Conservation (phyloP, 306 rosid genomes). For the Datisca glomerata region DNA sequence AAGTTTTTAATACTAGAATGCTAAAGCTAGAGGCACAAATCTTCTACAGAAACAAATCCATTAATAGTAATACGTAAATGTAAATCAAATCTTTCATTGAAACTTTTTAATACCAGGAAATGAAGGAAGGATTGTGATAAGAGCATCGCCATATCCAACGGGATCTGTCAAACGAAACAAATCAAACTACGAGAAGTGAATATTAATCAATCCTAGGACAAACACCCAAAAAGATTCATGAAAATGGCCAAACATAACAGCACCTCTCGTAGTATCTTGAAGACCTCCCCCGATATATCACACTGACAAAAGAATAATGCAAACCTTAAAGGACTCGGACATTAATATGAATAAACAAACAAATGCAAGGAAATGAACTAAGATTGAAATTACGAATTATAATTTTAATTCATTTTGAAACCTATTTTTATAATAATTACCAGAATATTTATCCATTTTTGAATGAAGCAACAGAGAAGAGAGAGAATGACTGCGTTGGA, state of each 20-base stretch:
- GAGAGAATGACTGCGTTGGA: too few relatives aligned
- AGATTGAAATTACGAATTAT: too few relatives aligned
- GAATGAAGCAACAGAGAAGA: too few relatives aligned
- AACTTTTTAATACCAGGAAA: constrained; percentile 90
- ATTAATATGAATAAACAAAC: constrained; percentile 5
- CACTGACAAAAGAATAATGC: constrained; percentile 41
- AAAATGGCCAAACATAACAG: constrained; percentile 41
- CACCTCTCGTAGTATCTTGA: constrained; percentile 70
- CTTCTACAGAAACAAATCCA: too few relatives aligned
- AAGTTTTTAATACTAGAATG: too few relatives aligned
- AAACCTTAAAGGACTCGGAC: too few relatives aligned
- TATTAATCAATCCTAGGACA: neutral
- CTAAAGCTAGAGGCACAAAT: too few relatives aligned
- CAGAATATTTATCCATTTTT: too few relatives aligned
- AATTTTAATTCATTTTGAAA: too few relatives aligned
- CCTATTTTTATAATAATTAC: too few relatives aligned
- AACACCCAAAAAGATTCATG: neutral
- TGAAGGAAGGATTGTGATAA: constrained; percentile 71
- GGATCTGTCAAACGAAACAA: constrained; percentile 37
- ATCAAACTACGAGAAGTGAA: neutral
- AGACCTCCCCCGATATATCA: constrained; percentile 71
- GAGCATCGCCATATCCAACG: constrained; percentile 82
- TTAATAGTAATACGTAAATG: too few relatives aligned
- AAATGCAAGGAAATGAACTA: neutral
- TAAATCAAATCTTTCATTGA: constrained; percentile 38